These are phyloP conservation scores for Backusella liffmaniae DNA, from an alignment of 192 early-diverging fungal species.

Conservation along the genomic window DNA sequence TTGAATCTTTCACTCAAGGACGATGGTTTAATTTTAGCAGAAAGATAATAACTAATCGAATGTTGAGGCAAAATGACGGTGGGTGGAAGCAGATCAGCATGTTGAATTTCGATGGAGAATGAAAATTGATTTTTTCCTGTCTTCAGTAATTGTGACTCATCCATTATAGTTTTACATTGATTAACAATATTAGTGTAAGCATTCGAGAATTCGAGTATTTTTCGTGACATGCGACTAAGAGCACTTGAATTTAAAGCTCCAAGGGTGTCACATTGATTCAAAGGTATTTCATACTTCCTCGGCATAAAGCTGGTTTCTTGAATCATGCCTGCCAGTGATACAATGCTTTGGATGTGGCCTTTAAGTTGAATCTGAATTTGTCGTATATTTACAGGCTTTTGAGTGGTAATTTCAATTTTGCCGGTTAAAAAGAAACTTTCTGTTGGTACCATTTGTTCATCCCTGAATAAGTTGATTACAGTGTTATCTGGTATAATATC, in stretches of 20 bases:
- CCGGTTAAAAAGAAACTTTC: neutral
- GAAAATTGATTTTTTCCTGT: neutral
- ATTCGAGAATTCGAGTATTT: neutral
- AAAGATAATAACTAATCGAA: constrained; percentile 1
- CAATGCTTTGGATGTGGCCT: neutral
- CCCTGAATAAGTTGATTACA: neutral
- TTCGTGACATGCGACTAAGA: neutral
- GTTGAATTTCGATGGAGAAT: neutral
- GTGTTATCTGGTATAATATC: neutral
- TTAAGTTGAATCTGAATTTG: neutral
- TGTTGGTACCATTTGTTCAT: neutral
- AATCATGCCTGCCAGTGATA: neutral
- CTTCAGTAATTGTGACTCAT: neutral
- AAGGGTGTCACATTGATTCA: neutral
- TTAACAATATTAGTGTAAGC: neutral
- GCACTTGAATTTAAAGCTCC: no score
- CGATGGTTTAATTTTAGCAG: neutral
- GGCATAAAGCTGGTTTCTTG: neutral
- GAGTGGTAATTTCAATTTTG: neutral
- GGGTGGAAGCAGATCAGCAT: neutral
- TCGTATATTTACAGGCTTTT: neutral
- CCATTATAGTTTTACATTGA: neutral
- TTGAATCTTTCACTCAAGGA: neutral
- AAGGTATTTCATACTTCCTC: neutral
- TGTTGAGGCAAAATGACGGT: constrained; percentile 3